phyloP scores from a whole-genome alignment of 1,284 basidiomycete genomes.

The Coniophora puteana region DNA sequence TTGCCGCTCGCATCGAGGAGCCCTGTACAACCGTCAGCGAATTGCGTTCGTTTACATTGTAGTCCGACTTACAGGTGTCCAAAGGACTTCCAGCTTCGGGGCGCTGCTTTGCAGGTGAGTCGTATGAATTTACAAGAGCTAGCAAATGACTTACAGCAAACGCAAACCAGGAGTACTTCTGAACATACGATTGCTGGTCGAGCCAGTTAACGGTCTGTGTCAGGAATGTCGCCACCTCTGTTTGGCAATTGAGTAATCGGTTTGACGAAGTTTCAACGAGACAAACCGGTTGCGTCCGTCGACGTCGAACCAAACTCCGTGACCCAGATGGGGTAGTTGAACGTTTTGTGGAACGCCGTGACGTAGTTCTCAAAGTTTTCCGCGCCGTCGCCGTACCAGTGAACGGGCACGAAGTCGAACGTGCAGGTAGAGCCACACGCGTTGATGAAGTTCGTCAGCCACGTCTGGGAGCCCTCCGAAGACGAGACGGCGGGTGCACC shows the following conservation, averaged over 20 bases:
- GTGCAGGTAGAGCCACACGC: conserved; percentile 50
- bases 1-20: neutral
- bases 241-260: neutral
- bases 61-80: neutral
- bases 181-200: neutral
- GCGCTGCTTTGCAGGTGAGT: neutral
- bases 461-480: conserved; percentile 49
- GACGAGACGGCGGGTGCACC: conserved; percentile 67
- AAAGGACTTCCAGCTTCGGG: neutral
- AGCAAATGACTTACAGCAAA: neutral
- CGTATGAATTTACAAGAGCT: too few relatives aligned
- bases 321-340: conserved; percentile 30
- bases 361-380: conserved; percentile 25
- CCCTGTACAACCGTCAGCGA: neutral
- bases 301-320: conserved; percentile 28
- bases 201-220: neutral
- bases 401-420: conserved; percentile 42
- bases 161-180: neutral
- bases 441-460: conserved; percentile 50
- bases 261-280: neutral
- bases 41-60: neutral
- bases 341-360: conserved; percentile 19
- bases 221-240: neutral
- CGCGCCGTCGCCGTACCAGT: conserved; percentile 32
- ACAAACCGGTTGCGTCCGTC: conserved; percentile 16